Conservation (phyloP, 768 basidiomycete species). For the Lactifluus hygrophoroides region DNA sequence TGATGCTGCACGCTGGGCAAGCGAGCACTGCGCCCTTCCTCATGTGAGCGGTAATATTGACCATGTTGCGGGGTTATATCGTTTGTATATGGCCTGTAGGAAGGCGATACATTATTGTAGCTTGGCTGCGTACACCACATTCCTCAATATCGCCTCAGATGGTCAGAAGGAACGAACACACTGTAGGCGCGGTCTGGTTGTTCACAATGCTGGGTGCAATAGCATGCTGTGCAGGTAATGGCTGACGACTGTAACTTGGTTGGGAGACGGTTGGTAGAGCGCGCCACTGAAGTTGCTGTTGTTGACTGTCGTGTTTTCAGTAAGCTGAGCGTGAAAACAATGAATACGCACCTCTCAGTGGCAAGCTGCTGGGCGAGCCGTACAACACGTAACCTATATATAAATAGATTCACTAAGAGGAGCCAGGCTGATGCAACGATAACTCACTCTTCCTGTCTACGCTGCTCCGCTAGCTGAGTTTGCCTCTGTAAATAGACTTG, state of each 20-base stretch:
- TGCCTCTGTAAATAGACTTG: slow-evolving; percentile 11
- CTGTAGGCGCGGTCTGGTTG: not conserved
- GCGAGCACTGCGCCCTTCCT: not conserved
- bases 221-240: not conserved
- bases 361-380: slow-evolving; percentile 13
- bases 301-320: slow-evolving; percentile 7
- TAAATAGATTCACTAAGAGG: not conserved
- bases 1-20: not conserved
- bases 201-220: not conserved
- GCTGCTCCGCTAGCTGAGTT: slow-evolving; percentile 4
- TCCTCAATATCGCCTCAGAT: not conserved
- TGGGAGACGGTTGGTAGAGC: not conserved
- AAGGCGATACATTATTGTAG: not conserved
- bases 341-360: slow-evolving; percentile 2
- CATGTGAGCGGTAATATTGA: not conserved
- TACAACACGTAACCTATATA: slow-evolving; percentile 5
- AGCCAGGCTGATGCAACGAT: not conserved
- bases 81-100: not conserved
- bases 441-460: slow-evolving; percentile 14
- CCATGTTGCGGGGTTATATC: not conserved
- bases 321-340: not conserved
- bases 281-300: not conserved
- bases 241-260: not conserved
- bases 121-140: not conserved
- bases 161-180: not conserved